A percentile compares a stretch with the other conserved stretches of the same genome.
Conservation (phyloP, 306 rosid species). For the Malus sylvestris region DNA sequence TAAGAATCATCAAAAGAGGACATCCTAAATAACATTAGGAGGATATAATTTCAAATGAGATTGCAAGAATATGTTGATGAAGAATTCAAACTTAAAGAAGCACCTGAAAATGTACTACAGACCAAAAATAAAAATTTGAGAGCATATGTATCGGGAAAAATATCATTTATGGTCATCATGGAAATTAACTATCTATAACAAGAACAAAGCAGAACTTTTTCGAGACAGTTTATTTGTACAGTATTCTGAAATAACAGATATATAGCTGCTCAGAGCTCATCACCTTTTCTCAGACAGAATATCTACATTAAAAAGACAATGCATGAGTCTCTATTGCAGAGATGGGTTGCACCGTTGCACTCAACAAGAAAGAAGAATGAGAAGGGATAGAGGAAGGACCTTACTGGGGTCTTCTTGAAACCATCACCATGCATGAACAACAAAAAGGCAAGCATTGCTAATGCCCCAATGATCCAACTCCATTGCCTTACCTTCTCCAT, state of each 20-base stretch:
- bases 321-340: not conserved
- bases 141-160: too few species aligned
- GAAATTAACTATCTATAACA: not conserved
- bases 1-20: too few species aligned
- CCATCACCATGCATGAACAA: not conserved
- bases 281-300: not conserved
- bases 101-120: too few species aligned
- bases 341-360: not conserved
- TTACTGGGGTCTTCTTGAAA: not conserved
- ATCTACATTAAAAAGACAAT: not conserved
- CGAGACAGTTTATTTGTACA: not conserved
- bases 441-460: not conserved
- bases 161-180: too few species aligned
- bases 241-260: not conserved
- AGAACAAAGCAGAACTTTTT: not conserved
- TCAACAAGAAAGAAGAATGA: not conserved
- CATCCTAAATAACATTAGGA: too few species aligned
- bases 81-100: too few species aligned
- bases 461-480: conserved; percentile 13
- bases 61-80: too few species aligned
- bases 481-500: conserved; percentile 15
- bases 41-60: too few species aligned
- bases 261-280: not conserved
- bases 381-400: conserved; percentile 22
- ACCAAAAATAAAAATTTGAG: too few species aligned